These are phyloP conservation scores for Nitzschia palea DNA, from an alignment of 108 stramenopile species.

Conservation along the genomic window DNA sequence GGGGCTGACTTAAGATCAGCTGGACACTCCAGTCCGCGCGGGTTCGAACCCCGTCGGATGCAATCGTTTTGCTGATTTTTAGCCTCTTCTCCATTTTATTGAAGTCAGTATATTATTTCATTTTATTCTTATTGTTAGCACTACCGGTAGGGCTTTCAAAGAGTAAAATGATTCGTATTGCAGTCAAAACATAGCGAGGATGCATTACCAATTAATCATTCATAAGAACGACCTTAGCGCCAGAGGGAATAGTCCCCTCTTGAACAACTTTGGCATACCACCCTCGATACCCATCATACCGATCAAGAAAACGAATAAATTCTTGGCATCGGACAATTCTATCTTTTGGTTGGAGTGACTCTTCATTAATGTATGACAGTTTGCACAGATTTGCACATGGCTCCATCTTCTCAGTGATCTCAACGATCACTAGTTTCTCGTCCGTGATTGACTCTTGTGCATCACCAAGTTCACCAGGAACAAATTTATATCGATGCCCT, in stretches of 20 bases:
- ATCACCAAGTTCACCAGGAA: background rate
- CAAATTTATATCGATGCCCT: conserved; percentile 44
- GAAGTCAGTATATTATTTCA: too few species aligned
- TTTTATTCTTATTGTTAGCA: too few species aligned
- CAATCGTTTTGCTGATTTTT: background rate
- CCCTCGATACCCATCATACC: conserved; percentile 52
- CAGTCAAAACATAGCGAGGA: background rate
- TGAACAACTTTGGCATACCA: conserved; percentile 63
- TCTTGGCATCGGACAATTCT: conserved; percentile 46
- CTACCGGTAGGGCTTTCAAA: background rate
- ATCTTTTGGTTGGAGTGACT: conserved; percentile 23
- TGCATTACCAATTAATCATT: background rate
- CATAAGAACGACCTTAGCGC: conserved; percentile 1
- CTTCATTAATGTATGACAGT: conserved; percentile 49
- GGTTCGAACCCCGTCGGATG: conserved; percentile 37
- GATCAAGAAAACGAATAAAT: conserved; percentile 35
- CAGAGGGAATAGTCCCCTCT: conserved; percentile 30
- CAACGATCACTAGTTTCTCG: conserved; percentile 34
- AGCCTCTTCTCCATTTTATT: background rate
- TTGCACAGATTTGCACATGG: conserved; percentile 68
- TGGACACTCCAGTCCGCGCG: conserved; percentile 36
- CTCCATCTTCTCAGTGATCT: conserved; percentile 60
- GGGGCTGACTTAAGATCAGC: conserved; percentile 38
- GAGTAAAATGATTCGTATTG: background rate
- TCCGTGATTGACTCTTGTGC: background rate